phyloP scores from a whole-genome alignment of 202 grass and related monocot species.

The Zizania palustris region DNA sequence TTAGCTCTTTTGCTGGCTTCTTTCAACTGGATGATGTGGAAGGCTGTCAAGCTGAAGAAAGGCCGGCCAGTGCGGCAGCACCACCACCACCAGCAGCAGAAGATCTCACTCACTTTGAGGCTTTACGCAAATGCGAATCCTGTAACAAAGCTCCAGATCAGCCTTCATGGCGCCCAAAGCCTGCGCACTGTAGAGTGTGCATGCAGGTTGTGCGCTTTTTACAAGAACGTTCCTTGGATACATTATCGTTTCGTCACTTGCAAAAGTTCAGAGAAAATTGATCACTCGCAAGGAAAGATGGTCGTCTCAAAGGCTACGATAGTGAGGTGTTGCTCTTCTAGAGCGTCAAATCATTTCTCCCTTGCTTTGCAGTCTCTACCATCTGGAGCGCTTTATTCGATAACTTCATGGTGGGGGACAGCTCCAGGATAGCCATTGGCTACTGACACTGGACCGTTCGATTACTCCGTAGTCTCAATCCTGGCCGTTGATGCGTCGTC shows the following conservation, averaged over 20 bases:
- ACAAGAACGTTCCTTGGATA: slow-evolving; percentile 32
- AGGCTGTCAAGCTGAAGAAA: no score
- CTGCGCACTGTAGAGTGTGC: not conserved
- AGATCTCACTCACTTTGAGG: no score
- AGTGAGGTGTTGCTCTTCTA: not conserved
- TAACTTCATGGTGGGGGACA: not conserved
- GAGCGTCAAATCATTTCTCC: slow-evolving; percentile 1
- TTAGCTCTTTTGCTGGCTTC: no score
- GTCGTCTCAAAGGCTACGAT: not conserved
- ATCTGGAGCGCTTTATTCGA: slow-evolving; percentile 5
- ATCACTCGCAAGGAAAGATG: not conserved
- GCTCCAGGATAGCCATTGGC: no score
- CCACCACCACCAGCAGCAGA: no score
- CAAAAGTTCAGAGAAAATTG: not conserved
- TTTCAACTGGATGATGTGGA: no score
- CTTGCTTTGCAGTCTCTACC: not conserved
- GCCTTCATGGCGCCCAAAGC: no score
- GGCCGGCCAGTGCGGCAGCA: no score
- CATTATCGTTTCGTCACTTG: not conserved
- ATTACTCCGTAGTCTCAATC: not conserved
- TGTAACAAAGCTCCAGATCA: no score
- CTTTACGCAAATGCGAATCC: no score
- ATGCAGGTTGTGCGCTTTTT: slow-evolving; percentile 18
- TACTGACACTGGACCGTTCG: not conserved
- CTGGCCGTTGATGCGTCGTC: slow-evolving; percentile 1